Percentiles rank a stretch among this genome's conserved stretches.
Evolutionary conservation across 108 stramenopile genomes (phyloP).

Genomic region (Nitzschia putrida): DNA sequence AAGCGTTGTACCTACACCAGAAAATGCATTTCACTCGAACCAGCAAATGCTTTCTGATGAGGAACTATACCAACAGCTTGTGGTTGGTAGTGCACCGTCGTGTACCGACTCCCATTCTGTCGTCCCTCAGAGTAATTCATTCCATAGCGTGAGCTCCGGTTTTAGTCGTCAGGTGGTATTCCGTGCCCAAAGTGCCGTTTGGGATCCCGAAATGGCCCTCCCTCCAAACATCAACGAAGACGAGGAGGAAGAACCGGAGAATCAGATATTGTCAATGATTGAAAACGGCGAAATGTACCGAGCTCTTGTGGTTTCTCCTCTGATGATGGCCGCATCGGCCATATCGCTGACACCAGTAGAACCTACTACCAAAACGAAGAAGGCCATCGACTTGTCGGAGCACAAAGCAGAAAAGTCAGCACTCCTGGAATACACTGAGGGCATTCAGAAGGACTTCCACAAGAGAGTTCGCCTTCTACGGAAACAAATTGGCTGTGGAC

Average conservation of each 20-base stretch:
- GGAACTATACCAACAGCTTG: conserved; percentile 8
- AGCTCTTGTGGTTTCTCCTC: conserved; percentile 1
- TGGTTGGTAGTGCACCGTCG: not conserved
- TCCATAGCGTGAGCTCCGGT: conserved; percentile 10
- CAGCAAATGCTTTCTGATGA: not conserved
- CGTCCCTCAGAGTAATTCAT: not conserved
- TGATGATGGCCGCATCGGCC: conserved; percentile 3
- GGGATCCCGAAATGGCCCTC: not conserved
- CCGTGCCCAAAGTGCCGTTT: not conserved
- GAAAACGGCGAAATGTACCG: conserved; percentile 10
- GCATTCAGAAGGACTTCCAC: not conserved
- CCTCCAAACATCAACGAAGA: conserved; percentile 5
- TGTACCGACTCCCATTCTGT: not conserved
- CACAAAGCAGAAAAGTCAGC: not conserved
- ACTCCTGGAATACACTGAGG: not conserved
- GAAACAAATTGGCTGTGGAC: not conserved
- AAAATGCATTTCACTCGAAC: not conserved
- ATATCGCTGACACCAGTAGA: not conserved
- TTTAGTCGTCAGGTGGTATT: conserved; percentile 6
- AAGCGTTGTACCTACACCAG: not conserved
- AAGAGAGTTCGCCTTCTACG: not conserved
- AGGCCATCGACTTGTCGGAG: not conserved
- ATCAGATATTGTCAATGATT: conserved; percentile 6
- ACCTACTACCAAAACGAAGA: not conserved
- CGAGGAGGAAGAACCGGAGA: conserved; percentile 5